These are phyloP conservation scores for Tephrocybe sp. DNA, from an alignment of 768 basidiomycete species.

Conservation along the genomic window DNA sequence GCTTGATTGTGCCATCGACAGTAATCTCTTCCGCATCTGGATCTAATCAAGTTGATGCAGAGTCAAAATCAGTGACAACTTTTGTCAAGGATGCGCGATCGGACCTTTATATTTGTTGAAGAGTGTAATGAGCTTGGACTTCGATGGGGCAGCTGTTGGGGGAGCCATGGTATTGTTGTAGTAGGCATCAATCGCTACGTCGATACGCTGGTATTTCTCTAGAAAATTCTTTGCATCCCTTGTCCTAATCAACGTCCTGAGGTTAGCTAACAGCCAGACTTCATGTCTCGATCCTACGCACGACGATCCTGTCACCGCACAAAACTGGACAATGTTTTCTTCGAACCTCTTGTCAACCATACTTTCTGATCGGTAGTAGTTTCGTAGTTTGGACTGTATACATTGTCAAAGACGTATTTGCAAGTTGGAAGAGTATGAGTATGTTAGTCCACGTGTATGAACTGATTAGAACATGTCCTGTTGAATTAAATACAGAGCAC, in stretches of 20 bases:
- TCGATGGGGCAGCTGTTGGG: constrained; percentile 37
- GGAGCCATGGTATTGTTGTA: constrained; percentile 51
- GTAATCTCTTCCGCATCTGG: constrained; percentile 61
- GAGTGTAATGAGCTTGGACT: constrained; percentile 52
- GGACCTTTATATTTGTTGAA: constrained; percentile 74
- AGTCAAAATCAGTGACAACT: neutral
- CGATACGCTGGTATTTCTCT: constrained; percentile 68
- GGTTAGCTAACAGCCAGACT: constrained; percentile 28
- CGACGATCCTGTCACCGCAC: constrained; percentile 68
- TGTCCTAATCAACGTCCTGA: constrained; percentile 30
- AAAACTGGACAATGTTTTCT: constrained; percentile 56
- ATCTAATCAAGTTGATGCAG: constrained; percentile 35
- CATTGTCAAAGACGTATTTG: constrained; percentile 5
- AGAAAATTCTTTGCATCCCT: constrained; percentile 69
- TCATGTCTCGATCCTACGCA: constrained; percentile 36
- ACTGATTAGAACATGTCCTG: constrained; percentile 1
- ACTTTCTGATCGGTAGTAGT: neutral
- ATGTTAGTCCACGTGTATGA: constrained; percentile 6
- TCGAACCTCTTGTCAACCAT: constrained; percentile 50
- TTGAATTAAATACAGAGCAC: constrained; percentile 1
- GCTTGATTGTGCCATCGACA: constrained; percentile 76
- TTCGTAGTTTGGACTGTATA: constrained; percentile 11
- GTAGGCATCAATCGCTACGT: constrained; percentile 73
- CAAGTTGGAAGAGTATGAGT: neutral
- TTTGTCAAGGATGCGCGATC: constrained; percentile 11